Percentiles rank a stretch among this genome's conserved stretches.
These are phyloP conservation scores for Paxillus involutus DNA, from an alignment of 768 basidiomycete genomes.

Conservation along the genomic window DNA sequence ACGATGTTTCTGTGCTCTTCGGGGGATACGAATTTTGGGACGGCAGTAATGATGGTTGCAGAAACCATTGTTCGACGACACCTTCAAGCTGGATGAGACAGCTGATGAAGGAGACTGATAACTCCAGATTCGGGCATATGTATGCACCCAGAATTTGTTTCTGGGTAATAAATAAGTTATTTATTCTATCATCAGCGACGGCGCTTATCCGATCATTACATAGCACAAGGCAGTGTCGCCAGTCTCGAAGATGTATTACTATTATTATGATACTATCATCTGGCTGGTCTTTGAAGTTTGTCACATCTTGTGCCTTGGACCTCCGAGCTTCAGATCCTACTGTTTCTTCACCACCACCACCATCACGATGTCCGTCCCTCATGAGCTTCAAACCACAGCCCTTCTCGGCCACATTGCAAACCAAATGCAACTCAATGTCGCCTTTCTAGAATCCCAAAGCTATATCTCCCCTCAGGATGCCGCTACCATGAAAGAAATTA, in stretches of 20 bases:
- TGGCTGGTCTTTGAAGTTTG: no score
- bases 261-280: no score
- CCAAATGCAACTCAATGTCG: slow-evolving; percentile 55
- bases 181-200: no score
- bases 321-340: not conserved
- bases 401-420: slow-evolving; percentile 59
- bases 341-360: not conserved
- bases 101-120: not conserved
- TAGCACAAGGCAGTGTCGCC: no score
- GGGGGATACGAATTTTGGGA: slow-evolving; percentile 48
- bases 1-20: slow-evolving; percentile 71
- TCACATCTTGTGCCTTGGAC: not conserved
- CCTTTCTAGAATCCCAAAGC: slow-evolving; percentile 56
- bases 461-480: slow-evolving; percentile 53
- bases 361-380: slow-evolving; percentile 23
- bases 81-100: not conserved
- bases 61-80: slow-evolving; percentile 14
- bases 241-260: no score
- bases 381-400: slow-evolving; percentile 35
- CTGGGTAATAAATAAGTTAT: no score
- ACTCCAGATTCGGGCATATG: not conserved
- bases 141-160: no score
- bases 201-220: no score
- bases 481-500: slow-evolving; percentile 38
- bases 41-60: slow-evolving; percentile 33